Percentiles rank a stretch among this genome's conserved stretches.
Evolutionary conservation across 2,329 filamentous ascomycete genomes (phyloP).

Genomic region (Penicillium verrucosum): DNA sequence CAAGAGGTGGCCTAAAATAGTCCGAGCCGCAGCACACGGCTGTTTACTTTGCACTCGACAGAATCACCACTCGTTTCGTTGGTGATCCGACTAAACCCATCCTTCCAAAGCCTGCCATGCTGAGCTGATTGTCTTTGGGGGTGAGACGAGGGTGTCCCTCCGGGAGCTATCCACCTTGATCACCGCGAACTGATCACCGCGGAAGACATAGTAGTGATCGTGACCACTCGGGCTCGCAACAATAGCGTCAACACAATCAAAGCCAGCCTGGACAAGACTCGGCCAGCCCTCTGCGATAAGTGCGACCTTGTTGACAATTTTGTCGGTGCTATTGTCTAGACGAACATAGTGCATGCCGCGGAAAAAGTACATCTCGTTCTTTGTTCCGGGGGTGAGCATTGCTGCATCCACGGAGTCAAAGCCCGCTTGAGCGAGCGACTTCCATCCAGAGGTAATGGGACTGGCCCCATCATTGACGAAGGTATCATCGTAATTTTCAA

Average conservation of each 20-base stretch:
- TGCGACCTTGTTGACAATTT: background rate
- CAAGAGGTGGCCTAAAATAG: background rate
- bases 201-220: background rate
- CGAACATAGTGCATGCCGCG: conserved; percentile 1
- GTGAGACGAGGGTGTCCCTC: background rate
- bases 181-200: background rate
- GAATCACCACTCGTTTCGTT: background rate
- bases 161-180: background rate
- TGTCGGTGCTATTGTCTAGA: background rate
- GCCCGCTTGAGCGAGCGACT: background rate
- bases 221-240: background rate
- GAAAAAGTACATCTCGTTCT: conserved; percentile 2
- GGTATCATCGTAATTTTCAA: conserved; percentile 3
- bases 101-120: background rate
- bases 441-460: background rate
- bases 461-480: background rate
- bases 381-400: background rate
- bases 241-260: background rate
- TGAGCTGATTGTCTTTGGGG: background rate
- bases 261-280: background rate
- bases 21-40: background rate
- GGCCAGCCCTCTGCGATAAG: background rate
- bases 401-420: conserved; percentile 1
- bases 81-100: background rate
- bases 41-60: background rate